Percentiles rank a stretch among this genome's conserved stretches.
These are phyloP conservation scores for Diplosphaera chodatii DNA, from an alignment of 139 green algal species.

Conservation along the genomic window DNA sequence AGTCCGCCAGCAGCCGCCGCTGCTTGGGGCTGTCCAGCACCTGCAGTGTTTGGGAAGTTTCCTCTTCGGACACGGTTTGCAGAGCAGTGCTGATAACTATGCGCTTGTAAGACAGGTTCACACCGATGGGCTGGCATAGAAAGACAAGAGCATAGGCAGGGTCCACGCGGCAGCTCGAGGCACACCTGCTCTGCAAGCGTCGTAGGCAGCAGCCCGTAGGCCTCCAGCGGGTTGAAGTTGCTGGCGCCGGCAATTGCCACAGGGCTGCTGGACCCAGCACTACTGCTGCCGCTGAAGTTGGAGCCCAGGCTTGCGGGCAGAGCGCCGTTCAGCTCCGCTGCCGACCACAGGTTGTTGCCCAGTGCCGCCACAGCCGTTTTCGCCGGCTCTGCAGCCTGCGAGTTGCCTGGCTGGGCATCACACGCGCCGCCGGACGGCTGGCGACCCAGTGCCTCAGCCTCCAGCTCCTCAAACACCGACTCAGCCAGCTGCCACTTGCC, in stretches of 20 bases:
- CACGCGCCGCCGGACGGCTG: not conserved
- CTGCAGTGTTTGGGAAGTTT: conserved; percentile 4
- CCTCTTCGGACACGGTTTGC: too few species aligned
- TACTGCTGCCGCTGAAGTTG: too few species aligned
- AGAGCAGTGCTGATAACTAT: too few species aligned
- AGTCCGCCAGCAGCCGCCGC: not conserved
- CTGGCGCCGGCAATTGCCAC: not conserved
- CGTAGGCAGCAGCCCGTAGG: conserved; percentile 15
- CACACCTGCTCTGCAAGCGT: conserved; percentile 18
- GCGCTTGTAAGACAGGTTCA: too few species aligned
- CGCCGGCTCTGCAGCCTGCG: not conserved
- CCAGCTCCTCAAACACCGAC: conserved; percentile 64
- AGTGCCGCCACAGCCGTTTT: too few species aligned
- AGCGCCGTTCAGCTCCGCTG: not conserved
- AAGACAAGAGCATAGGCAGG: too few species aligned
- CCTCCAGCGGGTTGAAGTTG: not conserved
- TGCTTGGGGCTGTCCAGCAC: conserved; percentile 10
- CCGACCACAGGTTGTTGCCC: not conserved
- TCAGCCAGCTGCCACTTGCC: conserved; percentile 76
- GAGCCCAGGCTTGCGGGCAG: not conserved
- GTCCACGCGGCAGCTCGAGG: not conserved
- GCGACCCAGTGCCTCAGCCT: conserved; percentile 47
- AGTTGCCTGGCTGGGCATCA: not conserved
- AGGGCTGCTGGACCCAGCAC: not conserved
- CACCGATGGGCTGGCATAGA: too few species aligned